Percentiles rank a stretch among this genome's conserved stretches.
Conservation (phyloP, 164 flowering plant genomes). For the Euptelea pleiosperma region DNA sequence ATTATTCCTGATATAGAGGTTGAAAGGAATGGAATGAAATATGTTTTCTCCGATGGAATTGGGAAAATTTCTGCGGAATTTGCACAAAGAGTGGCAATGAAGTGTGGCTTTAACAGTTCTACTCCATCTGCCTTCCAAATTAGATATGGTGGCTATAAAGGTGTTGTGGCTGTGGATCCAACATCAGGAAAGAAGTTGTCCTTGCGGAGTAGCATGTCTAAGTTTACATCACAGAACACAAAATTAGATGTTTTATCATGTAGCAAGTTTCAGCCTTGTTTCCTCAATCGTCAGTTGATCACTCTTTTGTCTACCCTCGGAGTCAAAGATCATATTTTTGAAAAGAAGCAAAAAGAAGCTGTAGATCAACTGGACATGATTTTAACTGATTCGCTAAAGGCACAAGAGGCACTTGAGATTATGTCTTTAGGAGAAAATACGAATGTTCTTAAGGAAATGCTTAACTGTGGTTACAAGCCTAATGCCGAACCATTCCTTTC, state of each 20-base stretch:
- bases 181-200: conserved; percentile 50
- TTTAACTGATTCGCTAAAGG: conserved; percentile 50
- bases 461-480: conserved; percentile 73
- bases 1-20: conserved; percentile 51
- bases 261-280: conserved; percentile 79
- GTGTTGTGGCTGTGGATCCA: conserved; percentile 87
- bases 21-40: conserved; percentile 20
- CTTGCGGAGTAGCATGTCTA: conserved; percentile 68
- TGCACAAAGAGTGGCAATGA: conserved; percentile 58
- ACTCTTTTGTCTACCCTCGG: conserved; percentile 85
- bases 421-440: conserved; percentile 73
- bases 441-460: conserved; percentile 66
- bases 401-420: conserved; percentile 54
- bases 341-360: conserved; percentile 56
- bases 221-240: conserved; percentile 50
- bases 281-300: conserved; percentile 73
- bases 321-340: conserved; percentile 52
- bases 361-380: conserved; percentile 52
- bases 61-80: conserved; percentile 77
- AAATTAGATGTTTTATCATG: conserved; percentile 68
- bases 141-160: conserved; percentile 85
- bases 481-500: conserved; percentile 75
- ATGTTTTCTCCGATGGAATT: conserved; percentile 85
- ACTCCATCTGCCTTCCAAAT: conserved; percentile 87
- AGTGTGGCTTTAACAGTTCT: conserved; percentile 39